Conservation (phyloP, 768 basidiomycete species). For the Calvatia gigantea region DNA sequence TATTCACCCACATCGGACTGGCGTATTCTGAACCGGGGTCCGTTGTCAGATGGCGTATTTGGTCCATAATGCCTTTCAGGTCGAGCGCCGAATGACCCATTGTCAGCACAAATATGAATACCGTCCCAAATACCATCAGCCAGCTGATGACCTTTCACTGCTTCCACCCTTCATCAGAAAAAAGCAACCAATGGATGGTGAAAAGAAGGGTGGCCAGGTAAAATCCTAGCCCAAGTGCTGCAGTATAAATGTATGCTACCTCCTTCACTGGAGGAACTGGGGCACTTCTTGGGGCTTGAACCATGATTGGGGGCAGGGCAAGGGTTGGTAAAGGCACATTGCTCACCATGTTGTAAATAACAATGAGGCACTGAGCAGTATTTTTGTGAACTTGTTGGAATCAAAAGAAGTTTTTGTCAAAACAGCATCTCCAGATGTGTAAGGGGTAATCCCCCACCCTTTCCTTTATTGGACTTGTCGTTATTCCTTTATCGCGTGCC, state of each 20-base stretch:
- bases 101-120: not conserved
- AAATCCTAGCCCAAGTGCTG: not conserved
- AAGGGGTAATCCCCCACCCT: too few relatives aligned
- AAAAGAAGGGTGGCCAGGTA: conserved; percentile 1
- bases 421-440: too few relatives aligned
- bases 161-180: conserved; percentile 7
- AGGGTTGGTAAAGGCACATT: too few relatives aligned
- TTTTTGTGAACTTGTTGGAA: too few relatives aligned
- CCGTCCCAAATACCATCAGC: conserved; percentile 4
- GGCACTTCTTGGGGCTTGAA: not conserved
- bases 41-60: not conserved
- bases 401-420: too few relatives aligned
- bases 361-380: too few relatives aligned
- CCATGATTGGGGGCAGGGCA: not conserved
- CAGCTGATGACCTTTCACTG: not conserved
- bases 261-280: not conserved
- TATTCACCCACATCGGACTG: conserved; percentile 5
- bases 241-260: not conserved
- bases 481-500: too few relatives aligned
- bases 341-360: too few relatives aligned
- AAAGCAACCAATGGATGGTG: conserved; percentile 5
- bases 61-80: not conserved
- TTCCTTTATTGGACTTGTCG: too few relatives aligned
- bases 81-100: not conserved
- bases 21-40: not conserved